These are phyloP conservation scores for Aaosphaeria pasadenensis DNA, from an alignment of 2,329 filamentous ascomycete genomes.

Conservation along the genomic window DNA sequence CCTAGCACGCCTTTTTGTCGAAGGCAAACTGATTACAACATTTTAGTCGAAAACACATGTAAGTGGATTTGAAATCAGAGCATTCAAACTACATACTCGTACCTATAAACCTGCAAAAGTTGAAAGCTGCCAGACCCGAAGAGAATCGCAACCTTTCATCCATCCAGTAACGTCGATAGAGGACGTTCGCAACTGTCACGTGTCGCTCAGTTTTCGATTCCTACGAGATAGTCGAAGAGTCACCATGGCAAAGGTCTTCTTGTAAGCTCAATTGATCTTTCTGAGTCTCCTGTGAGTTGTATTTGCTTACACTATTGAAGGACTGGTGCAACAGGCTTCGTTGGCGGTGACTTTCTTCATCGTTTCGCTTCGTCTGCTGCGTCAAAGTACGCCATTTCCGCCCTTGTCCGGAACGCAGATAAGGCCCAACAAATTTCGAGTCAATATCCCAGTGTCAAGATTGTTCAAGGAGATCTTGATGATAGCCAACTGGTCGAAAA, in stretches of 20 bases:
- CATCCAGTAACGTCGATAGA: no score
- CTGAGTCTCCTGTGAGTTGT: no score
- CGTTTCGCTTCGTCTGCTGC: background rate
- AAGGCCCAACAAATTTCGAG: background rate
- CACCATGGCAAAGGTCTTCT: slow-evolving; percentile 4
- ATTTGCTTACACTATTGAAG: background rate
- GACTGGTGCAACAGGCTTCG: slow-evolving; percentile 6
- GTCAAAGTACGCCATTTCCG: background rate
- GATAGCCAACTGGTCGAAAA: slow-evolving; percentile 4
- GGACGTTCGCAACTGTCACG: no score
- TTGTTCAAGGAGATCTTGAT: slow-evolving; percentile 4
- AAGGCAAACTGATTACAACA: no score
- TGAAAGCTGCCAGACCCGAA: no score
- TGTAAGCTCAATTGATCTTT: slow-evolving; percentile 1
- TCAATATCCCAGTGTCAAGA: slow-evolving; percentile 2
- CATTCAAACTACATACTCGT: no score
- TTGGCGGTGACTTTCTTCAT: slow-evolving; percentile 4
- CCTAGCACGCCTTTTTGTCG: no score
- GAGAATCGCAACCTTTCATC: no score
- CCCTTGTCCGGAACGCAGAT: background rate
- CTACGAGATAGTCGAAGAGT: background rate
- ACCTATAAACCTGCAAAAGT: no score
- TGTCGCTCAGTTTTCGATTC: no score
- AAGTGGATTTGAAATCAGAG: no score
- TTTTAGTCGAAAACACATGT: no score